phyloP scores from a whole-genome alignment of 2,329 filamentous ascomycete species.

The Periconia sp. region DNA sequence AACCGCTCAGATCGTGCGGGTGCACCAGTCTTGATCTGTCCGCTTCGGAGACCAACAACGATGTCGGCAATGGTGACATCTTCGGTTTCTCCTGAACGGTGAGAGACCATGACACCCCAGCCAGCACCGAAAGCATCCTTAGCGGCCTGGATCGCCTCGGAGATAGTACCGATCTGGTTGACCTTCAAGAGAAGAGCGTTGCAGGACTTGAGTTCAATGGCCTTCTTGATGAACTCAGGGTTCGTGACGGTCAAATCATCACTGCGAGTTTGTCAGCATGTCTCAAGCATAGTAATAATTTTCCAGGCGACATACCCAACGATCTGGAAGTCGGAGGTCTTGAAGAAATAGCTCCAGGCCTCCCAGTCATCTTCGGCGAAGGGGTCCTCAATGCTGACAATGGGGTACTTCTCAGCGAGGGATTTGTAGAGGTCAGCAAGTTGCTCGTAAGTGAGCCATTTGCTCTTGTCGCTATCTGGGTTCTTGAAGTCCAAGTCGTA shows the following conservation, averaged over 20 bases:
- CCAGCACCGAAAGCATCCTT: constrained; percentile 93
- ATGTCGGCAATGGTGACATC: constrained; percentile 99
- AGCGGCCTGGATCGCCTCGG: constrained; percentile 97
- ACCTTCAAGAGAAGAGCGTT: constrained; percentile 98
- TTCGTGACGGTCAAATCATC: constrained; percentile 99
- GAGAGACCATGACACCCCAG: constrained; percentile 99
- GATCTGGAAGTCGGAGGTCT: constrained; percentile 97
- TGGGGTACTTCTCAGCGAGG: constrained; percentile 92
- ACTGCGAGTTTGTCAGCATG: constrained; percentile 42
- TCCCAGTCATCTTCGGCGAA: constrained; percentile 99
- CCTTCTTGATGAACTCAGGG: constrained; percentile 98
- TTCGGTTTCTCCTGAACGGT: constrained; percentile 98
- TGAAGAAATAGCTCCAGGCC: constrained; percentile 99
- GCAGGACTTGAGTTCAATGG: constrained; percentile 98
- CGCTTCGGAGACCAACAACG: constrained; percentile 91
- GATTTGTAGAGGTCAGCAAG: constrained; percentile 88
- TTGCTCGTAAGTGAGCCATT: constrained; percentile 99
- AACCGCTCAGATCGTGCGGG: constrained; percentile 96
- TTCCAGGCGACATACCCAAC: constrained; percentile 60
- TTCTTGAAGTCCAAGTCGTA: constrained; percentile 99
- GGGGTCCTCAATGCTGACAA: constrained; percentile 97
- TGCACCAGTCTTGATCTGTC: constrained; percentile 70
- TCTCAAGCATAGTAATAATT: not conserved
- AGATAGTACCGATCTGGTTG: constrained; percentile 99
- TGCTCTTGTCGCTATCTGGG: constrained; percentile 89